These are phyloP conservation scores for Mycosphaerella sp. DNA, from an alignment of 2,329 filamentous ascomycete genomes.

Conservation along the genomic window DNA sequence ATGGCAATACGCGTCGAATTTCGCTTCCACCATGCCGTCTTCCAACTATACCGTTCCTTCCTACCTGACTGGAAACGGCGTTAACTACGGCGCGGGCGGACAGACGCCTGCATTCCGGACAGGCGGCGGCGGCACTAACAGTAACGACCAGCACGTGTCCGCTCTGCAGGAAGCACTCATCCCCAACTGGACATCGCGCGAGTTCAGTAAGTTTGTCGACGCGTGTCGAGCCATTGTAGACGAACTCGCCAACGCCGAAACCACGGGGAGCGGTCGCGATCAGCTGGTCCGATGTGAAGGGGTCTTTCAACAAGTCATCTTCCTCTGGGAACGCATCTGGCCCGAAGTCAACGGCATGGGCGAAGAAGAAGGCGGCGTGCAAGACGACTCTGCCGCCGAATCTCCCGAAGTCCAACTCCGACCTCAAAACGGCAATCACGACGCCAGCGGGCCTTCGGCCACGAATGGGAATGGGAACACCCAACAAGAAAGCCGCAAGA, in stretches of 20 bases:
- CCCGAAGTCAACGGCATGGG: constrained; percentile 46
- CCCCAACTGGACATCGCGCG: constrained; percentile 47
- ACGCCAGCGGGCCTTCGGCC: constrained; percentile 9
- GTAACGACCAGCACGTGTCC: constrained; percentile 40
- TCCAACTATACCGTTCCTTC: constrained; percentile 30
- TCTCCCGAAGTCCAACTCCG: constrained; percentile 4
- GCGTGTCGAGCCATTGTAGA: constrained; percentile 45
- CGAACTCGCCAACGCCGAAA: constrained; percentile 45
- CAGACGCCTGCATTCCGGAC: not conserved
- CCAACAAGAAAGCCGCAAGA: constrained; percentile 6
- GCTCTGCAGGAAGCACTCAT: constrained; percentile 47
- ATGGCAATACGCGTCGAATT: constrained; percentile 44
- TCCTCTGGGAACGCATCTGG: constrained; percentile 46
- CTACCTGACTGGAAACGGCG: constrained; percentile 24
- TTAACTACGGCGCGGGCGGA: constrained; percentile 11
- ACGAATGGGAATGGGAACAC: constrained; percentile 6
- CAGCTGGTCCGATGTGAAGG: constrained; percentile 44
- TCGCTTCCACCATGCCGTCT: constrained; percentile 31
- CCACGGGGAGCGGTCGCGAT: constrained; percentile 42
- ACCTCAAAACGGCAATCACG: constrained; percentile 6
- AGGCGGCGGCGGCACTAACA: not conserved
- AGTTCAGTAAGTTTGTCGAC: constrained; percentile 46
- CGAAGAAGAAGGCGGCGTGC: constrained; percentile 38
- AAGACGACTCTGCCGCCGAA: constrained; percentile 9
- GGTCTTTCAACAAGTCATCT: constrained; percentile 44